Conservation (phyloP, 345 rosid species). For the Eucalyptus regnans region DNA sequence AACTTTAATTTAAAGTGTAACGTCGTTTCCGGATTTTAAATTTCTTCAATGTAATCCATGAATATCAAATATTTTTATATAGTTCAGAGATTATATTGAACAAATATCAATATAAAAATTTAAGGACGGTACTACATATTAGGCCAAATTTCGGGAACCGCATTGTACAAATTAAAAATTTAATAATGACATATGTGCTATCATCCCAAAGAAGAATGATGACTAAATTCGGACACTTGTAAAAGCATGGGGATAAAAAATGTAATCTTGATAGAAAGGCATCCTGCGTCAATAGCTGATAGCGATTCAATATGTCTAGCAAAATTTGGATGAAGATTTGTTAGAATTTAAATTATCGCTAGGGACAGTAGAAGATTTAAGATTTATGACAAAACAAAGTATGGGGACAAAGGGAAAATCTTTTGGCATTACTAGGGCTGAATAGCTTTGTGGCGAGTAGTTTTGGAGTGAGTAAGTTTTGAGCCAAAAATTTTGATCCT, state of each 20-base stretch:
- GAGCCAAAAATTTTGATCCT: not conserved
- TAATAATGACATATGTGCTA: not conserved
- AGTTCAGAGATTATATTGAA: too few relatives aligned
- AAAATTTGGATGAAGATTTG: not conserved
- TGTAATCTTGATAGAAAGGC: not conserved
- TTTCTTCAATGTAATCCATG: too few relatives aligned
- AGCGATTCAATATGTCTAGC: not conserved
- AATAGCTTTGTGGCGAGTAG: not conserved
- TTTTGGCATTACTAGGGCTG: not conserved
- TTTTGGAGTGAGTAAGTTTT: not conserved
- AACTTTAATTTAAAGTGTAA: not conserved
- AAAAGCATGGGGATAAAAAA: not conserved
- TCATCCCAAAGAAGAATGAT: not conserved
- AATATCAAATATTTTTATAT: too few relatives aligned
- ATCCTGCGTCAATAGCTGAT: not conserved
- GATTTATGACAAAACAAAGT: not conserved
- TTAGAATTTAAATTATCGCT: not conserved
- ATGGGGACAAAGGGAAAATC: not conserved
- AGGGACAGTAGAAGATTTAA: not conserved
- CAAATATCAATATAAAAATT: too few relatives aligned
- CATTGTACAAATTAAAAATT: too few relatives aligned
- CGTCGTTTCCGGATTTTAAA: accelerated
- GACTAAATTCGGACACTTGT: not conserved
- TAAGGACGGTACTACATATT: not conserved
- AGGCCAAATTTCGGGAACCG: accelerated